phyloP scores from a whole-genome alignment of 73 alveolate species.

The Chromera velia region DNA sequence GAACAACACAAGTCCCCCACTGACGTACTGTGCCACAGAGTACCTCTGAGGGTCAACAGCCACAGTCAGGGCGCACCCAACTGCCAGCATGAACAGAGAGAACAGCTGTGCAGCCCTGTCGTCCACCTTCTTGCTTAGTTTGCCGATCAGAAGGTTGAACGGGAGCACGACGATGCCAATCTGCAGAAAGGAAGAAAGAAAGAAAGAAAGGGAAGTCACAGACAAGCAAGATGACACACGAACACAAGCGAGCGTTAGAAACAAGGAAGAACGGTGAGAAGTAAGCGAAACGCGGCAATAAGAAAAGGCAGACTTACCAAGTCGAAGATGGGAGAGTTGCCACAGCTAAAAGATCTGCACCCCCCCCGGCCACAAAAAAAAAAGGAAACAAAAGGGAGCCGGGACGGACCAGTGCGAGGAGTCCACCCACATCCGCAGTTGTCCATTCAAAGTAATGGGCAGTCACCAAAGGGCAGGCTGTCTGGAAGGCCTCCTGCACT shows the following conservation, averaged over 20 bases:
- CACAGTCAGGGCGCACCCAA: background rate
- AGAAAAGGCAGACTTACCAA: too few relatives aligned
- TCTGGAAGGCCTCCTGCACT: constrained; percentile 12
- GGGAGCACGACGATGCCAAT: constrained; percentile 11
- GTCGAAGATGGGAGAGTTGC: too few relatives aligned
- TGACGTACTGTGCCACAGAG: background rate
- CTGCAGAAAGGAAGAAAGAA: too few relatives aligned
- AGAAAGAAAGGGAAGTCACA: too few relatives aligned
- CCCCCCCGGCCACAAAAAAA: too few relatives aligned
- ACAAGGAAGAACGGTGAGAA: too few relatives aligned
- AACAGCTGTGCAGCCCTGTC: background rate
- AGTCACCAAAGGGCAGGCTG: constrained; percentile 2
- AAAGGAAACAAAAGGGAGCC: too few relatives aligned
- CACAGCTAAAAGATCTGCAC: too few relatives aligned
- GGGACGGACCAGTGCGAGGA: background rate
- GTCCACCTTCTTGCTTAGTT: background rate
- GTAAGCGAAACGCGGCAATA: too few relatives aligned
- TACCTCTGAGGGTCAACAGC: background rate
- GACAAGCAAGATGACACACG: too few relatives aligned
- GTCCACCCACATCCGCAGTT: background rate
- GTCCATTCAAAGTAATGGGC: constrained; percentile 2
- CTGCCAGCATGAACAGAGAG: background rate
- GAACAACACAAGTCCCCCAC: background rate
- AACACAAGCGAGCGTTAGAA: too few relatives aligned
- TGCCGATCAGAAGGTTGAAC: background rate